Conservation (phyloP, 768 basidiomycete species). For the Crucibulum laeve region DNA sequence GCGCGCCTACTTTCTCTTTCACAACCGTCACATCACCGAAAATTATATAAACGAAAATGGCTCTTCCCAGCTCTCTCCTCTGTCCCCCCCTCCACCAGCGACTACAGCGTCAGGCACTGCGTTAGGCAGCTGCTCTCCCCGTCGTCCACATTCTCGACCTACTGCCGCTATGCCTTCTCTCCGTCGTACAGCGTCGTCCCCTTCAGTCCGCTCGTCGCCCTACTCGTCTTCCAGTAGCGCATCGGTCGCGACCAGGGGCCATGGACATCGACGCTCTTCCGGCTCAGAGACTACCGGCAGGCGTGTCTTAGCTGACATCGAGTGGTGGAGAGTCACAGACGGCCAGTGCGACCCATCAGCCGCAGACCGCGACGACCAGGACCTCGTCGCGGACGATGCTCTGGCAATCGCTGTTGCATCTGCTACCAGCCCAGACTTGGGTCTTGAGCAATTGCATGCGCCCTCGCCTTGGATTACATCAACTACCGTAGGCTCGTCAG, state of each 20-base stretch:
- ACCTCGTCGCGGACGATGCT: constrained; percentile 17
- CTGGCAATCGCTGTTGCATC: constrained; percentile 16
- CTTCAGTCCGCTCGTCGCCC: constrained; percentile 64
- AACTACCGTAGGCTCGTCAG: constrained; percentile 21
- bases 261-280: constrained; percentile 58
- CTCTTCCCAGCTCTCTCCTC: constrained; percentile 26
- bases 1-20: constrained; percentile 10
- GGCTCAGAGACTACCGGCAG: constrained; percentile 62
- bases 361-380: constrained; percentile 35
- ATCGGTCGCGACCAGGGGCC: constrained; percentile 25
- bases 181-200: constrained; percentile 71
- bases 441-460: constrained; percentile 33
- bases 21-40: constrained; percentile 26
- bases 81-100: constrained; percentile 27
- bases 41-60: constrained; percentile 41
- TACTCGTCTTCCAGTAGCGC: constrained; percentile 45
- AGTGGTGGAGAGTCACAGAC: constrained; percentile 81
- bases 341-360: constrained; percentile 55
- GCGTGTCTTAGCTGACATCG: constrained; percentile 80
- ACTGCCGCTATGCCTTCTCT: constrained; percentile 60
- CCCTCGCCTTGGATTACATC: constrained; percentile 27
- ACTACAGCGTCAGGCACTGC: constrained; percentile 33
- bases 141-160: constrained; percentile 18
- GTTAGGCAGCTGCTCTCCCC: constrained; percentile 42
- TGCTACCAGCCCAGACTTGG: constrained; percentile 26